Base-by-base conservation (phyloP, 2,329 filamentous ascomycete genomes). In the Fusarium sp. region DNA sequence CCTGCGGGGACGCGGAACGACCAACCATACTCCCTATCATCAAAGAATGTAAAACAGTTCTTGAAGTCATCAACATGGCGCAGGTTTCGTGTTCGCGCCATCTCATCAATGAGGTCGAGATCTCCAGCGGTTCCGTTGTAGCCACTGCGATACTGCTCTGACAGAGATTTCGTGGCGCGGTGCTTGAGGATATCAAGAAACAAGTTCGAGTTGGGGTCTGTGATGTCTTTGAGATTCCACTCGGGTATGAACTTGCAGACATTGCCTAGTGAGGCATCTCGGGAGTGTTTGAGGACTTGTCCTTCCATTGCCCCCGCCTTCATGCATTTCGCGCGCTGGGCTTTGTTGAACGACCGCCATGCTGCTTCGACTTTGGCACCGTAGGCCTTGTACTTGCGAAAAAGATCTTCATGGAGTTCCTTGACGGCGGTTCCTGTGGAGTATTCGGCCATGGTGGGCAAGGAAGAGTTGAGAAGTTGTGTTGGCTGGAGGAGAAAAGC, bases 211-310 rank as follows among this genome's bases (percentile, higher is more conserved):
- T 72, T 75, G 0, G 80, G 75, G 2, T 77, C 71, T 7, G 81
- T 71, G 4, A 86, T 74, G 29, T 86, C 83, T 12, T 73, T 77
- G 2, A 86, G 60, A 62, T 87, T 86, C 79, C 79, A 82, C 52
- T 86, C 86, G 0, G 84, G 83, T 0, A 82, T 71, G 5, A 85
- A 47, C n/a, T 81, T 83, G 71, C 68, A 81, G 20, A 82, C 74
- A n/a, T 78, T 77, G 1, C 82, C 83, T 29, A 84, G 18, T 0
- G 80, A 79, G 5, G 33, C 31, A 56, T 86, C 84, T 5, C 27
- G 31, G 3, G 80, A 61, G 47, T 83, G 74, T 59, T 80, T 79
- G 22, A 85, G 75, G 5, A 85, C 79, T 14, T 53, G 59, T 11
- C 80, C 80, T 0, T 82, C 79, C 0, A 56, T 66, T 3, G 79